Base-by-base conservation (phyloP, 1,284 basidiomycete species). In the Grifola frondosa region DNA sequence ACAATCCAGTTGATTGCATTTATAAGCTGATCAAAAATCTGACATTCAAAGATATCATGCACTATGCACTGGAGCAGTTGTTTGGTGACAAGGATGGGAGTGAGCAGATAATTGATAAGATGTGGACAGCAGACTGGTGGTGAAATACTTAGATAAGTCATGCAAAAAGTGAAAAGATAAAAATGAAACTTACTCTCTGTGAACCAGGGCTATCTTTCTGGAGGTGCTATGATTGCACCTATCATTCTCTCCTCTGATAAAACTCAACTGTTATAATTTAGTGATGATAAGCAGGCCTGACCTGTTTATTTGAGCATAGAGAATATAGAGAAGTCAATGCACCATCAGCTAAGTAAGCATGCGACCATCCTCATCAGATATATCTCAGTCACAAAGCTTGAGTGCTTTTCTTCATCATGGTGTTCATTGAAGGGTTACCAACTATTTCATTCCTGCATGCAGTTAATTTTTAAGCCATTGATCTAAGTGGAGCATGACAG, bases 91-190 rank as follows among this genome's bases (percentile, higher is more conserved):
- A n/a, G 1, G 36, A 52, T 1, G 53, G 53, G 1, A 50, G 28
- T 1, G 40, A 50, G 8, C 53, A 59, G 0, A 44, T 61, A 5
- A 62, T 59, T 29, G 48, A 61, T 30, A 65, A 75, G 40, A 71
- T 69, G 65, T 67, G 63, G 61, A 71, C 67, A 0, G 63, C 42
- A 0, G 60, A 71, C 9, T 73, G 68, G 71, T 73, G 69, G 66
- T 67, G 60, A 60, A 39, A 61, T 1, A 54, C 48, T 2, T 67
- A 70, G 56, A 66, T 68, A n/a, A n/a, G n/a, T n/a, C n/a, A n/a
- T n/a, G n/a, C n/a, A n/a, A n/a, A n/a, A 44, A 54, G 59, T 15
- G 66, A 67, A 2, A 59, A 68, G 36, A 66, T 67, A 29, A 40
- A 45, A 11, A 20, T 20, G 3, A 36, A 28, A 26, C 9, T 19